Percentiles rank a stretch among this genome's conserved stretches.
phyloP scores from a whole-genome alignment of 176 grass and related monocot species.

The Eleusine coracana region DNA sequence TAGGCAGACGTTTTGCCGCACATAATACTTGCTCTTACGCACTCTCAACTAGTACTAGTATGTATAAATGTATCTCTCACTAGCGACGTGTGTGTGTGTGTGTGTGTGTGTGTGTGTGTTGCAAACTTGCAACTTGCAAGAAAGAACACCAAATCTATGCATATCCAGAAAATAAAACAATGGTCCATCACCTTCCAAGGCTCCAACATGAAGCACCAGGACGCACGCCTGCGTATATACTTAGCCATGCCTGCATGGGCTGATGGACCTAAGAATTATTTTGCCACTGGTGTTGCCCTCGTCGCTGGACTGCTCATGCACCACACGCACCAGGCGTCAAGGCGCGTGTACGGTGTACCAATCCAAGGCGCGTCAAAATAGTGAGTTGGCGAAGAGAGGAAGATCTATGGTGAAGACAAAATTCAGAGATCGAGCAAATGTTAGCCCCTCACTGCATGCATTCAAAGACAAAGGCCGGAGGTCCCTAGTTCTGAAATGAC shows the following conservation, averaged over 20 bases:
- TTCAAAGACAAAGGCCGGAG: conserved; percentile 18
- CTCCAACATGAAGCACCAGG: background rate
- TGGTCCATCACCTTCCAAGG: conserved; percentile 43
- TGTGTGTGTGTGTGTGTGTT: no score
- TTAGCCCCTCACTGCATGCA: no score
- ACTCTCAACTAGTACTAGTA: no score
- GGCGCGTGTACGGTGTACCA: conserved; percentile 38
- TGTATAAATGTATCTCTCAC: no score
- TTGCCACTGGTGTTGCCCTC: background rate
- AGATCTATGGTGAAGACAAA: background rate
- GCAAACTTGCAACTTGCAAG: background rate
- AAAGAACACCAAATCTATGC: background rate
- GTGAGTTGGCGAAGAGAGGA: background rate
- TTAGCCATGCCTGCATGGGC: background rate
- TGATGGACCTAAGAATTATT: conserved; percentile 27
- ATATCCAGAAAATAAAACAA: background rate
- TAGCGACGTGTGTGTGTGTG: no score
- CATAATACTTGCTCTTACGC: no score
- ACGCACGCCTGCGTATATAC: background rate
- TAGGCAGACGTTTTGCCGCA: no score
- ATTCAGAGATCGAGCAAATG: background rate
- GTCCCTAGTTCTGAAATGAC: background rate
- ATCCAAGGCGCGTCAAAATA: conserved; percentile 38
- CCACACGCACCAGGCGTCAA: conserved; percentile 1
- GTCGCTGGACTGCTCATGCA: conserved; percentile 10